These are phyloP conservation scores for Tylopilus sp. DNA, from an alignment of 1,284 basidiomycete species.

Conservation along the genomic window DNA sequence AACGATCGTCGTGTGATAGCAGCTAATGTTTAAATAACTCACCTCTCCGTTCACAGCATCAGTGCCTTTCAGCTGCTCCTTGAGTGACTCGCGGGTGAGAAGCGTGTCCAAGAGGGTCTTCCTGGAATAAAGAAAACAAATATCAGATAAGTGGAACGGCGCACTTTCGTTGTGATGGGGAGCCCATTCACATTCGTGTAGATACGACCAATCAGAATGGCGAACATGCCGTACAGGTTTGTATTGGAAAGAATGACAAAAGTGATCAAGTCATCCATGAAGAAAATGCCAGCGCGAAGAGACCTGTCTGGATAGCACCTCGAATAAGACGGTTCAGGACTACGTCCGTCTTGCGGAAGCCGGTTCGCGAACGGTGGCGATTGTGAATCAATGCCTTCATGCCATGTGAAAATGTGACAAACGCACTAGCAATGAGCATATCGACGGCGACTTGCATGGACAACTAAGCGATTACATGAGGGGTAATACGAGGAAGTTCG, in stretches of 20 bases:
- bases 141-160: no score
- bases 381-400: not conserved
- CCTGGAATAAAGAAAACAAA: no score
- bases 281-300: constrained; percentile 44
- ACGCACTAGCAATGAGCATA: no score
- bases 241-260: constrained; percentile 32
- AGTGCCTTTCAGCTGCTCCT: no score
- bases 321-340: constrained; percentile 42
- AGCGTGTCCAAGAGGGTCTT: no score
- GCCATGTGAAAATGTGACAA: constrained; percentile 35
- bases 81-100: no score
- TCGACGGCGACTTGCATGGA: constrained; percentile 40
- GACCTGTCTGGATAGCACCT: constrained; percentile 43
- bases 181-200: constrained; percentile 35
- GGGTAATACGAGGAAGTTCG: constrained; percentile 23
- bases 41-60: no score
- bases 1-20: no score
- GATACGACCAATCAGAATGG: constrained; percentile 34
- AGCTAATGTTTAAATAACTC: no score
- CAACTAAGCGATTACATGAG: constrained; percentile 39
- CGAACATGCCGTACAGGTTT: constrained; percentile 3
- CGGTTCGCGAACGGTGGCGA: constrained; percentile 37
- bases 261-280: constrained; percentile 40
- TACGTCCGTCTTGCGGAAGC: constrained; percentile 27
- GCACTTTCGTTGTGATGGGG: no score